Evolutionary conservation across 495 filamentous ascomycete genomes (phyloP), one percentile per base, ranked within the genome.

Genomic region (Astrothelium subdiscretum): DNA sequence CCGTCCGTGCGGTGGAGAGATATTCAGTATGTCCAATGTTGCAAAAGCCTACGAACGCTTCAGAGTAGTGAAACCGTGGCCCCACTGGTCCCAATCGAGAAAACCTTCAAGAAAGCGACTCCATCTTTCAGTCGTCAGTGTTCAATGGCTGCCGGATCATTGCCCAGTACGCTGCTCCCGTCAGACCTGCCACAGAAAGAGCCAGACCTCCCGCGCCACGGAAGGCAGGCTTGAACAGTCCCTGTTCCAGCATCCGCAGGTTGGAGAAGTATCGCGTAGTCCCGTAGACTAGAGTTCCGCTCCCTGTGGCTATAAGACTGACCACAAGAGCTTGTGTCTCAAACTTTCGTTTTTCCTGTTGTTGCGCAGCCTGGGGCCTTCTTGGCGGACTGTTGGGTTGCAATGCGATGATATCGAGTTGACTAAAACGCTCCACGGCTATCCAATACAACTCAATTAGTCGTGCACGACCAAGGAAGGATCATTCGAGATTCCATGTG

Each of bases 191-290:
- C 2, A 54, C 48, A 10, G 48, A 20, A 54, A 54, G 48, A 29
- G 48, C 48, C n/a, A 54, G 24, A 26, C 48, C 48, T 29, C 48
- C 48, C 2, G 48, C 48, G 5, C 48, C 48, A 29, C 15, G 24
- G 20, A 54, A 54, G 5, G 48, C 26, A 10, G 70, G 70, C 52
- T 64, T 60, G 64, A 67, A 72, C 32, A 67, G 26, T 24, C 68
- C 68, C 58, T 59, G 62, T 58, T 69, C 59, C 18, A 72, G 60
- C 42, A 63, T 57, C 2, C 65, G 29, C 63, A 72, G 59, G n/a
- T 62, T 61, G 2, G 62, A 59, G 43, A 70, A 72, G 58, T 72
- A 72, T n/a, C 70, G 62, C 52, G 52, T 58, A 3, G 66, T 70
- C 1, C 68, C 70, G 60, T 72, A 69, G 11, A 59, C 65, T 0